A percentile compares a stretch with the other conserved stretches of the same genome.
phyloP scores from a whole-genome alignment of 2,329 filamentous ascomycete species.

The Torrubiella hemipterigena region DNA sequence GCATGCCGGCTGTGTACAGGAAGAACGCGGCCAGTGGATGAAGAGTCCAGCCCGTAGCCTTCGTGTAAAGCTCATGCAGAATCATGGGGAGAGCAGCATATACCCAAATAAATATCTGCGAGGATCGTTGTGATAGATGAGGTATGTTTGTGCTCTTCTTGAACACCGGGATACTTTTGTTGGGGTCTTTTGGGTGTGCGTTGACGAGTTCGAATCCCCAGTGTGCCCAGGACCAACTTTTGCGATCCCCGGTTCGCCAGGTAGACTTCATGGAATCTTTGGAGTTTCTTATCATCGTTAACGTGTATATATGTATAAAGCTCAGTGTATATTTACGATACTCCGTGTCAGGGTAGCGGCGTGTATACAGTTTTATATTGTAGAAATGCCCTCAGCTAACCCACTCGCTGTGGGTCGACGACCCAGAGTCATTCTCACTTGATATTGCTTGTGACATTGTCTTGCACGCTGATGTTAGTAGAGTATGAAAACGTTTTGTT shows the following conservation, averaged over 20 bases:
- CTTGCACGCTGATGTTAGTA: too few species aligned
- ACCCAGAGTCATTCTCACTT: too few species aligned
- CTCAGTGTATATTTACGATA: too few species aligned
- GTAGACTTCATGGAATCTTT: slow-evolving; percentile 13
- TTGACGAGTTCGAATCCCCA: slow-evolving; percentile 8
- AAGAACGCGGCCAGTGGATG: not conserved
- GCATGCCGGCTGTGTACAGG: slow-evolving; percentile 12
- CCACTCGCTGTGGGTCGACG: too few species aligned
- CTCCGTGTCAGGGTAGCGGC: too few species aligned
- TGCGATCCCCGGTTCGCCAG: slow-evolving; percentile 8
- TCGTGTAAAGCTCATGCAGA: not conserved
- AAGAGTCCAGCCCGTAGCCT: not conserved
- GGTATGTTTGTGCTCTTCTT: slow-evolving; percentile 19
- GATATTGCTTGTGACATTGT: too few species aligned
- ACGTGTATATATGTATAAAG: too few species aligned
- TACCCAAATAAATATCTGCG: not conserved
- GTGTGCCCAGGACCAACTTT: slow-evolving; percentile 10
- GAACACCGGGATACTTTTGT: slow-evolving; percentile 14
- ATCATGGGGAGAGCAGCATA: not conserved
- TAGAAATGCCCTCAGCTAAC: too few species aligned
- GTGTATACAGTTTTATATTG: too few species aligned
- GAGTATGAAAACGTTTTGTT: too few species aligned
- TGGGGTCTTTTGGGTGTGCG: slow-evolving; percentile 8
- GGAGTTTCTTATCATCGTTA: too few species aligned
- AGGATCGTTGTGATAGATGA: slow-evolving; percentile 15